Conservation (phyloP, 345 rosid species). For the Salix udensis region DNA sequence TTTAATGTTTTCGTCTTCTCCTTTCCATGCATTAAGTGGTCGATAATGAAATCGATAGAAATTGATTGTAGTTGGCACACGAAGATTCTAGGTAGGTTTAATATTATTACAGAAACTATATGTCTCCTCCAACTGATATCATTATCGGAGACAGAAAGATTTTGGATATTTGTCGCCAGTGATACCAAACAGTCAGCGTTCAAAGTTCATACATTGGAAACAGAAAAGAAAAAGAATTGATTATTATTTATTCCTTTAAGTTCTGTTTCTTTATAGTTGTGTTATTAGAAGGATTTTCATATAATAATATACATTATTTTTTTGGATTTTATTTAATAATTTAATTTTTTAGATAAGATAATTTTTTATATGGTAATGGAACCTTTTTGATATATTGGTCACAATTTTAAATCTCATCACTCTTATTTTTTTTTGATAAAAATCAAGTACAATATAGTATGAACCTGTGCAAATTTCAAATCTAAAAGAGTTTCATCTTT, state of each 20-base stretch:
- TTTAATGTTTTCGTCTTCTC: background rate
- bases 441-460: too few species aligned
- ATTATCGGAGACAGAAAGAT: background rate
- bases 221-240: background rate
- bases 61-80: background rate
- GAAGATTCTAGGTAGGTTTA: background rate
- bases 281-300: background rate
- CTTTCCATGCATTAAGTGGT: background rate
- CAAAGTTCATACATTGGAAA: background rate
- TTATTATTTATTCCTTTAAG: background rate
- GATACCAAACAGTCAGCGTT: background rate
- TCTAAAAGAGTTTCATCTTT: rapidly evolving
- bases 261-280: background rate
- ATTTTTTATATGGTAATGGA: too few species aligned
- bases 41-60: background rate
- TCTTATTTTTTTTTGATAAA: too few species aligned
- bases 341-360: too few species aligned
- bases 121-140: background rate
- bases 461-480: too few species aligned
- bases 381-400: too few species aligned
- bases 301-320: too few species aligned
- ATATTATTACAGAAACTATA: background rate
- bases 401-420: too few species aligned
- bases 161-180: background rate
- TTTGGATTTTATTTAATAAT: too few species aligned